Base-by-base conservation (phyloP, 257 asterid genomes). In the Misopates orontium region DNA sequence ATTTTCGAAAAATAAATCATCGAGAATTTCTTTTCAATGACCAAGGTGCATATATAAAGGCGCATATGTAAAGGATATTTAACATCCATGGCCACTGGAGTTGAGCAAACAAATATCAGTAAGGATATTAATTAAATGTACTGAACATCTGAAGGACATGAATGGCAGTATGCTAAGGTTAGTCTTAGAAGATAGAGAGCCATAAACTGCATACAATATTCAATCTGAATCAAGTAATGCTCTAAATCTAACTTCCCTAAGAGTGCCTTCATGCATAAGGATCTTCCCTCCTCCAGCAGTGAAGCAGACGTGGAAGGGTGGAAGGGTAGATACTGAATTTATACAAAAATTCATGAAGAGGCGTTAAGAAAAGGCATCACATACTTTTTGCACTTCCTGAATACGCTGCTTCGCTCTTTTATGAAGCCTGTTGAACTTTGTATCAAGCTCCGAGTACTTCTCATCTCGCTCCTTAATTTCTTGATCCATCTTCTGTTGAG, bases 351-450 rank as follows among this genome's bases (percentile, higher is more conserved):
- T 49, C 15, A 17, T 28, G 20, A 73, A 51, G 50, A 8, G 64
- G 58, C 9, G 47, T 36, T 5, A 61, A 21, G 32, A 52, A 68
- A 39, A 59, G 54, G 62, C 24, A 55, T 14, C 42, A 57, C 66
- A n/a, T 83, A 90, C 99, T 87, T 94, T 94, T 62, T 94, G 99
- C 78, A 94, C 93, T 69, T 94, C 99, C 79, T 94, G 99, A 75
- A 94, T 94, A 22, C 97, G 97, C 73, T 90, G 99, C 76, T 94
- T 94, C 74, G 99, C 99, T 77, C 99, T 88, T 85, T 94, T 94
- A 76, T 94, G 99, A 74, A 94, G 99, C 81, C 97, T 83, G 75
- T 74, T 94, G 73, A 94, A 82, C 86, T 90, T 90, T 57, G 84
- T 66, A 77, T 94, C 99, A 53, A 94, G 90, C 84, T 94, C 99